Conservation (phyloP, 2,329 filamentous ascomycete genomes). For the Fusarium sp. region DNA sequence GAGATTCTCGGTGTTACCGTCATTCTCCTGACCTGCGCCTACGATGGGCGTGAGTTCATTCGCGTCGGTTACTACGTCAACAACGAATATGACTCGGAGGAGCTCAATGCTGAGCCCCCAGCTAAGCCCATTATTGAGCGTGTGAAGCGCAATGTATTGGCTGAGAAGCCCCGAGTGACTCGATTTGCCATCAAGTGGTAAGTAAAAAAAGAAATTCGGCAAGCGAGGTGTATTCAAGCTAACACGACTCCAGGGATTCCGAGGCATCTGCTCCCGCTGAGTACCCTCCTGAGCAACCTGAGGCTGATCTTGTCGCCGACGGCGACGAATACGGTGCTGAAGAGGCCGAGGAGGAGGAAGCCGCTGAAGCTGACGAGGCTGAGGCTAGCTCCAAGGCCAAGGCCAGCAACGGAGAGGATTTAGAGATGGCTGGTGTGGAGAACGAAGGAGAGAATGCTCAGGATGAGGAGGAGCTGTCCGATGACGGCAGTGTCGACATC, state of each 20-base stretch:
- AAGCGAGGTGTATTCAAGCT: background rate
- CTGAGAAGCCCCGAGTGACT: slow-evolving; percentile 96
- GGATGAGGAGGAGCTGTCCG: slow-evolving; percentile 74
- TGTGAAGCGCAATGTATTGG: slow-evolving; percentile 89
- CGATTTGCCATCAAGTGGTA: slow-evolving; percentile 99
- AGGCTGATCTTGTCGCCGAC: slow-evolving; percentile 86
- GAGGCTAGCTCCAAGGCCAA: slow-evolving; percentile 58
- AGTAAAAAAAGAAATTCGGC: slow-evolving; percentile 42
- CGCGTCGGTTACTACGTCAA: slow-evolving; percentile 99
- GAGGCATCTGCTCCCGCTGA: slow-evolving; percentile 95
- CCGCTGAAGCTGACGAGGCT: slow-evolving; percentile 57
- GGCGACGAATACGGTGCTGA: slow-evolving; percentile 93
- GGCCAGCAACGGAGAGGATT: slow-evolving; percentile 67
- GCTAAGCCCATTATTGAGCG: slow-evolving; percentile 93
- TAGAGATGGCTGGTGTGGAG: slow-evolving; percentile 79
- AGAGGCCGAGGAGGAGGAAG: slow-evolving; percentile 79
- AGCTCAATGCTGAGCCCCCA: slow-evolving; percentile 88
- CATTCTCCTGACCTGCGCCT: slow-evolving; percentile 94
- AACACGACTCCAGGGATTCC: slow-evolving; percentile 76
- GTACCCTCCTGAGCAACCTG: slow-evolving; percentile 96
- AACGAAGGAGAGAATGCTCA: slow-evolving; percentile 55
- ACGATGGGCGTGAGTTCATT: slow-evolving; percentile 96
- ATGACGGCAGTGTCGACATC: slow-evolving; percentile 81
- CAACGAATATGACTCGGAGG: slow-evolving; percentile 96
- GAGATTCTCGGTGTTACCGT: slow-evolving; percentile 98